These are phyloP conservation scores for Bryoglossum gracile DNA, from an alignment of 495 filamentous ascomycete genomes.

Conservation along the genomic window DNA sequence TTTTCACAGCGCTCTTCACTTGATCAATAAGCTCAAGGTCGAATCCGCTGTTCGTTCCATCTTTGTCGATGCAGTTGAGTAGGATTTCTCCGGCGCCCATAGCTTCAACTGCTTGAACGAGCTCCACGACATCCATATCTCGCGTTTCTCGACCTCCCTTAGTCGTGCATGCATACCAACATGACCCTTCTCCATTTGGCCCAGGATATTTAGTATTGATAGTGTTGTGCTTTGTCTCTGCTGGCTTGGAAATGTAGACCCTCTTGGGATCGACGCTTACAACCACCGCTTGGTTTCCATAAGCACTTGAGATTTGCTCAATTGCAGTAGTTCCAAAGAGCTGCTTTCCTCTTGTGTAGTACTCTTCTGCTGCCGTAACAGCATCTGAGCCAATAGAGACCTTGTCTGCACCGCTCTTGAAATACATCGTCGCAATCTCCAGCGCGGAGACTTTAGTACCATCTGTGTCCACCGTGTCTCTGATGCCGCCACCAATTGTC, in stretches of 20 bases:
- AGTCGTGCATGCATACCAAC: conserved; percentile 97
- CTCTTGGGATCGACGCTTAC: conserved; percentile 91
- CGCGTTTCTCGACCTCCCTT: conserved; percentile 88
- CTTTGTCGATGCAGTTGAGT: conserved; percentile 95
- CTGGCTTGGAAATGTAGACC: conserved; percentile 68
- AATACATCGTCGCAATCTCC: conserved; percentile 93
- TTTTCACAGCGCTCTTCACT: conserved; percentile 76
- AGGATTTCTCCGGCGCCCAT: conserved; percentile 95
- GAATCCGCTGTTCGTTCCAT: conserved; percentile 92
- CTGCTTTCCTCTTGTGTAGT: conserved; percentile 57
- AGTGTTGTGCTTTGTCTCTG: conserved; percentile 71
- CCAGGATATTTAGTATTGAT: conserved; percentile 64
- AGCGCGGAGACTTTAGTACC: conserved; percentile 81
- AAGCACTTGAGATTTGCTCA: conserved; percentile 86
- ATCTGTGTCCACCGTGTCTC: conserved; percentile 81
- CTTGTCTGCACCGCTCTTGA: conserved; percentile 97
- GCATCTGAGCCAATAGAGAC: conserved; percentile 96
- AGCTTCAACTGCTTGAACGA: conserved; percentile 83
- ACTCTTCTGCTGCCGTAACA: conserved; percentile 86
- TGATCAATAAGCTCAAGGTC: conserved; percentile 85
- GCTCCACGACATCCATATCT: conserved; percentile 82
- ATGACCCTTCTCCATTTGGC: conserved; percentile 69
- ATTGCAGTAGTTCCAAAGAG: conserved; percentile 81
- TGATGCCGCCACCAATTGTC: conserved; percentile 91
- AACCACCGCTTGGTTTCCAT: conserved; percentile 95